These are phyloP conservation scores for Naganishia friedmannii DNA, from an alignment of 768 basidiomycete species.

Conservation along the genomic window DNA sequence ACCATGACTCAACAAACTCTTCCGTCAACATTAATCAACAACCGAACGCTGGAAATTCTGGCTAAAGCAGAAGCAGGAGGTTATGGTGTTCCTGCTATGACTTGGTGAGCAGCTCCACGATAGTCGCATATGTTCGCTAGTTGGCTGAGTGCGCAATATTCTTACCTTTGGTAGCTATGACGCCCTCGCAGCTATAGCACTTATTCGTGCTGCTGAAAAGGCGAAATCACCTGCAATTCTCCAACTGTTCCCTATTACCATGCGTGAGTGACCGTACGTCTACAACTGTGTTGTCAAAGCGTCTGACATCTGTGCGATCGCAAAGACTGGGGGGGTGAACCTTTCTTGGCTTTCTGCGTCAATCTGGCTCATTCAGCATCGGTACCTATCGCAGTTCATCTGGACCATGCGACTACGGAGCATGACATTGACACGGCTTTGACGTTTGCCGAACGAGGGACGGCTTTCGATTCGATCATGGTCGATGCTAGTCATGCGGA, in stretches of 20 bases:
- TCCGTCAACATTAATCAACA: constrained; percentile 25
- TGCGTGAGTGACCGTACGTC: constrained; percentile 4
- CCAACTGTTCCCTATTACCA: constrained; percentile 35
- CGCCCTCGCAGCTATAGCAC: constrained; percentile 43
- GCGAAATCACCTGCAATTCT: constrained; percentile 50
- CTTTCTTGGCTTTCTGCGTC: constrained; percentile 48
- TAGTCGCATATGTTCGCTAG: background rate
- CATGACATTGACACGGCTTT: constrained; percentile 51
- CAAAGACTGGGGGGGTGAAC: constrained; percentile 38
- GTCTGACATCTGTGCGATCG: background rate
- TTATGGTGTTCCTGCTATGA: constrained; percentile 37
- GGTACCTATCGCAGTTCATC: constrained; percentile 52
- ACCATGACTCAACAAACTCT: constrained; percentile 5
- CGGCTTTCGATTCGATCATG: constrained; percentile 53
- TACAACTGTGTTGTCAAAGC: too few species aligned
- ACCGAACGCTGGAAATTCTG: constrained; percentile 50
- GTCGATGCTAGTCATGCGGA: constrained; percentile 52
- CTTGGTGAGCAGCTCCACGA: constrained; percentile 11
- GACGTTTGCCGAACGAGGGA: constrained; percentile 50
- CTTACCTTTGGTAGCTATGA: constrained; percentile 41
- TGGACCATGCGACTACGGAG: constrained; percentile 51
- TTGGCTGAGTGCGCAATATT: background rate
- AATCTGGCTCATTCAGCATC: constrained; percentile 50
- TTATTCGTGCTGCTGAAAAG: constrained; percentile 51
- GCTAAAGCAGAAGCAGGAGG: constrained; percentile 47